phyloP scores from a whole-genome alignment of 2,329 filamentous ascomycete species.

The Emericellopsis atlantica region DNA sequence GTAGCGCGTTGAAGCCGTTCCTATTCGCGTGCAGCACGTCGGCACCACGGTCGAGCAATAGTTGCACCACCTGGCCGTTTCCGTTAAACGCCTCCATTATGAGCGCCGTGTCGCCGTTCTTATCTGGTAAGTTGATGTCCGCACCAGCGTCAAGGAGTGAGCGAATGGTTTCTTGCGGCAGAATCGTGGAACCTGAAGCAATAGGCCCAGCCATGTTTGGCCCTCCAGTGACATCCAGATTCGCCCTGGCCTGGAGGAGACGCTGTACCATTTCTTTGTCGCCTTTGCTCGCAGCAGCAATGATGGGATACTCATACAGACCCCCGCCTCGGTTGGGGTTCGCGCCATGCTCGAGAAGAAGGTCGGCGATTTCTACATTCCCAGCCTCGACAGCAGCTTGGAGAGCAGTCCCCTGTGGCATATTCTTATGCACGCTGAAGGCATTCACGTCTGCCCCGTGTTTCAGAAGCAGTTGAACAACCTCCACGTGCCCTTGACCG shows the following conservation, averaged over 20 bases:
- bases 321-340: constrained; percentile 2
- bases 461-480: constrained; percentile 19
- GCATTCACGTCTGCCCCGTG: constrained; percentile 21
- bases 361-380: constrained; percentile 18
- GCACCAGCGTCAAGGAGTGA: constrained; percentile 21
- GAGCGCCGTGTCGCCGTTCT: constrained; percentile 22
- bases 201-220: constrained; percentile 19
- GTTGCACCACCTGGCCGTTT: constrained; percentile 18
- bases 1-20: constrained; percentile 14
- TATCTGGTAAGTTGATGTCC: constrained; percentile 20
- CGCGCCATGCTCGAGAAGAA: constrained; percentile 19
- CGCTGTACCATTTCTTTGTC: constrained; percentile 20
- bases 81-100: constrained; percentile 20
- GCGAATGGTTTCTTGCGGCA: constrained; percentile 16
- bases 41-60: constrained; percentile 19
- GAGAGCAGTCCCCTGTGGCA: constrained; percentile 21
- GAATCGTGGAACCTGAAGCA: constrained; percentile 20
- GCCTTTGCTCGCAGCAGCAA: constrained; percentile 19
- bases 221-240: constrained; percentile 21
- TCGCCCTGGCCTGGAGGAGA: constrained; percentile 19
- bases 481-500: constrained; percentile 16
- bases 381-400: constrained; percentile 24
- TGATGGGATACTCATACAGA: constrained; percentile 12
- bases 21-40: constrained; percentile 19
- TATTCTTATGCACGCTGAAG: constrained; percentile 12